Base-by-base conservation (phyloP, 1,139 yeast genomes). In the Diutina sp. region DNA sequence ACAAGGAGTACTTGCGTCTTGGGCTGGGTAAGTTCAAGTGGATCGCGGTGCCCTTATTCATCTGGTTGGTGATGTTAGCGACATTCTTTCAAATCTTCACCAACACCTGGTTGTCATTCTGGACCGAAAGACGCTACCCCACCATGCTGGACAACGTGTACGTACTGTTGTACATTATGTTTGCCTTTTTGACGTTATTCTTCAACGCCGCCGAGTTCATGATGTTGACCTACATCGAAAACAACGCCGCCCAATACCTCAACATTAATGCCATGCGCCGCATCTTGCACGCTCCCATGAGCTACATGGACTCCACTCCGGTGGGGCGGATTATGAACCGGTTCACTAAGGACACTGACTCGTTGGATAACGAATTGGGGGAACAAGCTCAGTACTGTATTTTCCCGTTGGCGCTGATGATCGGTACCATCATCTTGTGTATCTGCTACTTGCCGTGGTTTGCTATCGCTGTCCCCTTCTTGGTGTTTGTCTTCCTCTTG, bases 261-360 rank as follows among this genome's bases (percentile, higher is more conserved):
- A 78, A 80, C 60, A 62, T 80, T 45, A 64, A 66, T 60, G 79
- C 83, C 8, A 65, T 74, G 28, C 63, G 66, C 16, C 72, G 66
- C 50, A 64, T 80, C n/a, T 64, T 80, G 58, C 77, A 74, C 61
- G 77, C 82, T 1, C 86, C 86, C 51, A 79, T 81, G 83, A 65
- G 78, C 30, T 82, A 74, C 62, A 74, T 82, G 74, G 87, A 83
- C 66, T 71, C 77, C 16, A 81, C 85, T 0, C 87, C 87, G 11
- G 72, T 80, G 69, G 87, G 86, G 21, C 71, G 85, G 65, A 78
- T 82, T 32, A 65, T 82, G 64, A 81, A 82, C 65, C 71, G 91
- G 86, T 58, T 96, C 63, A 85, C 95, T 1, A 89, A 87, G 64
- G 97, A 90, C 68, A 85, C 95, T 0, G 95, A 89, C 66, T 84